These are phyloP conservation scores for Tetrahymena elliotti DNA, from an alignment of 73 alveolate genomes.

Conservation along the genomic window DNA sequence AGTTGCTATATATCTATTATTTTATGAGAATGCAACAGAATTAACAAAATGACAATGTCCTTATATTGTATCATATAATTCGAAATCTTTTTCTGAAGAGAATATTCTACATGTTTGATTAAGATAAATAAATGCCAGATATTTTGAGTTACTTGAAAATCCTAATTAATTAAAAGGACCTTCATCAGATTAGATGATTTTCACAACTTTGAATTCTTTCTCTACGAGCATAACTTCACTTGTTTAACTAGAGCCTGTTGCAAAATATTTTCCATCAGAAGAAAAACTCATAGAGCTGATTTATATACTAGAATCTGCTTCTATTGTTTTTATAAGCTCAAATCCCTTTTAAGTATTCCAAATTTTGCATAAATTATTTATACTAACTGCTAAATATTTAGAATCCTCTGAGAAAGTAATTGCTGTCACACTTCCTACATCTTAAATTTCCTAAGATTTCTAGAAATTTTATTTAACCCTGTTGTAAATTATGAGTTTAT, in stretches of 20 bases:
- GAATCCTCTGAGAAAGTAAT: not conserved
- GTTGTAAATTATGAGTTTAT: too few species aligned
- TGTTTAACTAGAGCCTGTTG: not conserved
- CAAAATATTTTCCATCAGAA: not conserved
- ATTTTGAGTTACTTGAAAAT: not conserved
- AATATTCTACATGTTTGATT: not conserved
- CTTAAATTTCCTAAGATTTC: not conserved
- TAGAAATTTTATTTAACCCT: too few species aligned
- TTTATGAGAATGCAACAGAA: not conserved
- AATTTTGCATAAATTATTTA: not conserved
- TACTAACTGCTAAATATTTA: not conserved
- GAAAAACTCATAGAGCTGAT: not conserved
- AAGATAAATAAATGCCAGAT: not conserved
- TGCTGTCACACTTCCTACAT: not conserved
- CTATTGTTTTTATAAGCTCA: not conserved
- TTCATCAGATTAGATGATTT: not conserved
- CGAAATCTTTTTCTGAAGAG: not conserved
- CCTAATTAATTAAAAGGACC: not conserved
- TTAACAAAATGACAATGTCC: not conserved
- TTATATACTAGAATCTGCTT: not conserved
- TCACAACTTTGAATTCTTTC: not conserved
- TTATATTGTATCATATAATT: not conserved
- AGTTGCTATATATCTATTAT: not conserved
- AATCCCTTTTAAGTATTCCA: not conserved
- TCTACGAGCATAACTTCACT: not conserved